Evolutionary conservation across 2,329 filamentous ascomycete species (phyloP).

Genomic region (Exophiala oligosperma): DNA sequence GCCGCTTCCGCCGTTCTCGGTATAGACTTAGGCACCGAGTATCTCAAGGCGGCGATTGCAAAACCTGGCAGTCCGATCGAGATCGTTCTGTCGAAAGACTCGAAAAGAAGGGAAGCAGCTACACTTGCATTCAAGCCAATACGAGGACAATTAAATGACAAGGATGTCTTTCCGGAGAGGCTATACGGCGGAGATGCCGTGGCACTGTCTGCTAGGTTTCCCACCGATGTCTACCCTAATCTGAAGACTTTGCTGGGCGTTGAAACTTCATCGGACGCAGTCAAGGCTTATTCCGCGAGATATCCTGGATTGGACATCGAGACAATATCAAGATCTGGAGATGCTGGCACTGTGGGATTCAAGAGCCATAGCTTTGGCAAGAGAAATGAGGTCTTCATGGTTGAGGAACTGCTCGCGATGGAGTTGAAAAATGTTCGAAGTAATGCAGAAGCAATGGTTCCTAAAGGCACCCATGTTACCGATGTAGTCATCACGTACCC

Average conservation of each 20-base stretch:
- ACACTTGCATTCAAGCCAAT: constrained; percentile 91
- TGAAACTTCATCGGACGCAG: constrained; percentile 56
- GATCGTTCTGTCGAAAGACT: constrained; percentile 97
- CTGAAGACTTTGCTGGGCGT: constrained; percentile 88
- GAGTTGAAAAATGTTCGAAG: constrained; percentile 86
- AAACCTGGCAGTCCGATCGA: constrained; percentile 97
- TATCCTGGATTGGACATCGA: constrained; percentile 78
- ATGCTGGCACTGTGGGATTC: constrained; percentile 73
- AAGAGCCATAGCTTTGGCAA: constrained; percentile 70
- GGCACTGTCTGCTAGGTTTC: constrained; percentile 82
- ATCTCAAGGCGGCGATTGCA: constrained; percentile 92
- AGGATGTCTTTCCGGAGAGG: constrained; percentile 74
- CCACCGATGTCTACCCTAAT: constrained; percentile 91
- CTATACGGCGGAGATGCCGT: constrained; percentile 90
- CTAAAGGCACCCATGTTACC: constrained; percentile 69
- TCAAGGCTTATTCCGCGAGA: constrained; percentile 69
- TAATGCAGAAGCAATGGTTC: constrained; percentile 83
- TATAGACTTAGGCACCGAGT: constrained; percentile 92
- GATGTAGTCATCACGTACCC: constrained; percentile 89
- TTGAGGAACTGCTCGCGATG: constrained; percentile 96
- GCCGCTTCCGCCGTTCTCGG: constrained; percentile 79
- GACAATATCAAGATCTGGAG: constrained; percentile 47
- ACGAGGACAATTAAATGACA: constrained; percentile 62
- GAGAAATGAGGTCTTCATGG: constrained; percentile 64
- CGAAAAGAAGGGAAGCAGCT: constrained; percentile 89